Base-by-base conservation (phyloP, 306 rosid species). In the Benincasa hispida region DNA sequence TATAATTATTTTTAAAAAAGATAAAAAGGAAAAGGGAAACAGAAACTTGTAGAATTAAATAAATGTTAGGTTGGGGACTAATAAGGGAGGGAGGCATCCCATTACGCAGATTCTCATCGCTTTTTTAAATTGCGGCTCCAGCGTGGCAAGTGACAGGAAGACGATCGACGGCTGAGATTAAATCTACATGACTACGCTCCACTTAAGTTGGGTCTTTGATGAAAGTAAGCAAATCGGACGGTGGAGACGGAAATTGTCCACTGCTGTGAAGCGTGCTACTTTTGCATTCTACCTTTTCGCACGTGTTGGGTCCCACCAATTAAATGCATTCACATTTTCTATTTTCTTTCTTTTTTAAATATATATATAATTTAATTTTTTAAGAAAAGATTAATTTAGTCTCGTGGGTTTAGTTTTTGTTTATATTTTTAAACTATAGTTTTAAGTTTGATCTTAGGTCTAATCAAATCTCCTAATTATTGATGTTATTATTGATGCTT, bases 71-170 rank as follows among this genome's bases (percentile, higher is more conserved):
- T 67, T 67, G 73, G 53, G 32, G 32, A 11, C 73, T 67, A 67
- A 22, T 41, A 22, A 67, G 54, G 8, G 34, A 62, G 70, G 47
- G 41, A 19, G 50, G 34, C 34, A 41, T 2, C 74, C 74, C 74
- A 67, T 41, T 67, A 67, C 72, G 28, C 50, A 30, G 45, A 34
- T 65, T 65, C 32, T 21, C 74, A 21, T 9, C 22, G 34, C 15
- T 19, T 67, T 69, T 72, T 72, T 48, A 19, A 72, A 48, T 27
- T 72, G 76, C 58, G 76, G 76, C 42, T 50, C 76, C 75, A 19
- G 75, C 56, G 39, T 48, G 58, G 76, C 39, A 17, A 22, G 54
- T 35, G 34, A 55, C 55, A 41, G 39, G 56, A 24, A 70, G 13
- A 13, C 9, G 1, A 48, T 18, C 5, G 37, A 50, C 76, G 60